phyloP scores from a whole-genome alignment of 768 basidiomycete species.

The Peribolospora kevripleyi region DNA sequence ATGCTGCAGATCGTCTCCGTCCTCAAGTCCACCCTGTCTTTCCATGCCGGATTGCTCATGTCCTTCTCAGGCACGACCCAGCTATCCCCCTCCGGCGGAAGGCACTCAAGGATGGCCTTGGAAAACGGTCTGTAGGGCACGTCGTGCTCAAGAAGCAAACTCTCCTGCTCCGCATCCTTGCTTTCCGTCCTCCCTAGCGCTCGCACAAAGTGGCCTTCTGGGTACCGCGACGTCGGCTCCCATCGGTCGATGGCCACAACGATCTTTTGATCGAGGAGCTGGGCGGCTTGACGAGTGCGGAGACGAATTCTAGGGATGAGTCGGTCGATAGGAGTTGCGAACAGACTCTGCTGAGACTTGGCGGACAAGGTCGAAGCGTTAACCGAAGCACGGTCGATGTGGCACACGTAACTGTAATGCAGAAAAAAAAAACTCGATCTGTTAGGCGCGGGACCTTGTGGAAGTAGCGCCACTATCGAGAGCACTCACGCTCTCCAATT shows the following conservation, averaged over 20 bases:
- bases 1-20: slow-evolving; percentile 78
- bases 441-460: neutral
- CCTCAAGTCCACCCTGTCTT: slow-evolving; percentile 63
- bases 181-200: slow-evolving; percentile 72
- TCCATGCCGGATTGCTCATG: slow-evolving; percentile 35
- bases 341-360: slow-evolving; percentile 60
- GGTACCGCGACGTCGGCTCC: slow-evolving; percentile 66
- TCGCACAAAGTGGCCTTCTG: slow-evolving; percentile 89
- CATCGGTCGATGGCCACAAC: slow-evolving; percentile 85
- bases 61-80: slow-evolving; percentile 79
- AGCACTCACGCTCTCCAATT: slow-evolving; percentile 72
- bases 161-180: slow-evolving; percentile 91
- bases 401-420: slow-evolving; percentile 55
- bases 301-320: slow-evolving; percentile 80
- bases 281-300: slow-evolving; percentile 77
- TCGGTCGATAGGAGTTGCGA: slow-evolving; percentile 78
- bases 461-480: neutral
- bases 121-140: slow-evolving; percentile 91
- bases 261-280: slow-evolving; percentile 75
- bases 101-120: slow-evolving; percentile 73
- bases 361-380: slow-evolving; percentile 54
- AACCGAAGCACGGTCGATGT: slow-evolving; percentile 72
- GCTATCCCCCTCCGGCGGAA: slow-evolving; percentile 64
- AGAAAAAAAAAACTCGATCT: neutral
- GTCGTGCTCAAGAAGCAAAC: slow-evolving; percentile 74